Conservation (phyloP, 192 early-diverging fungal species). For the Backusella luteola region DNA sequence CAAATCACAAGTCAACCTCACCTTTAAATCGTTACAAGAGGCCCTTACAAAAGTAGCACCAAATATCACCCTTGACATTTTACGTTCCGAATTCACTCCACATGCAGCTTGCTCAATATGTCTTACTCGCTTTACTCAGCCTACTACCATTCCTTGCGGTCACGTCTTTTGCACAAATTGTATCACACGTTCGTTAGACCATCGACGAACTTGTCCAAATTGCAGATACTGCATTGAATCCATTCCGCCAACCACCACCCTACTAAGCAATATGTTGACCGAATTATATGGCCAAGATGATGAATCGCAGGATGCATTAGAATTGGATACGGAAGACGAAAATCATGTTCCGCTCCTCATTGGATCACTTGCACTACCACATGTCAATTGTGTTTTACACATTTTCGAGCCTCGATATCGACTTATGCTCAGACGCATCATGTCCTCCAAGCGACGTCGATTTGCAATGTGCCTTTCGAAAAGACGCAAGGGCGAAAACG, state of each 20-base stretch:
- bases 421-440: conserved; percentile 51
- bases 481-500: background rate
- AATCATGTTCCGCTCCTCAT: conserved; percentile 55
- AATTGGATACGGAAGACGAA: conserved; percentile 15
- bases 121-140: conserved; percentile 47
- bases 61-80: background rate
- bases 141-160: conserved; percentile 64
- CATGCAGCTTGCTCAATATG: conserved; percentile 62
- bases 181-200: conserved; percentile 54
- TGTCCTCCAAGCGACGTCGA: conserved; percentile 39
- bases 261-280: conserved; percentile 21
- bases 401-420: conserved; percentile 67
- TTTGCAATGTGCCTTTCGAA: conserved; percentile 55
- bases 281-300: conserved; percentile 13
- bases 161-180: conserved; percentile 67
- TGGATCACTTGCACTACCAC: conserved; percentile 55
- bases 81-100: background rate
- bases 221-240: conserved; percentile 40
- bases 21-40: conserved; percentile 30
- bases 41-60: background rate
- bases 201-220: conserved; percentile 42
- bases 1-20: conserved; percentile 24
- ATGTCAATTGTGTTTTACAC: conserved; percentile 57
- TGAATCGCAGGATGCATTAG: conserved; percentile 23
- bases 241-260: conserved; percentile 35